Evolutionary conservation across 2,329 filamentous ascomycete genomes (phyloP).

Genomic region (Ophioceras dolichostomum): DNA sequence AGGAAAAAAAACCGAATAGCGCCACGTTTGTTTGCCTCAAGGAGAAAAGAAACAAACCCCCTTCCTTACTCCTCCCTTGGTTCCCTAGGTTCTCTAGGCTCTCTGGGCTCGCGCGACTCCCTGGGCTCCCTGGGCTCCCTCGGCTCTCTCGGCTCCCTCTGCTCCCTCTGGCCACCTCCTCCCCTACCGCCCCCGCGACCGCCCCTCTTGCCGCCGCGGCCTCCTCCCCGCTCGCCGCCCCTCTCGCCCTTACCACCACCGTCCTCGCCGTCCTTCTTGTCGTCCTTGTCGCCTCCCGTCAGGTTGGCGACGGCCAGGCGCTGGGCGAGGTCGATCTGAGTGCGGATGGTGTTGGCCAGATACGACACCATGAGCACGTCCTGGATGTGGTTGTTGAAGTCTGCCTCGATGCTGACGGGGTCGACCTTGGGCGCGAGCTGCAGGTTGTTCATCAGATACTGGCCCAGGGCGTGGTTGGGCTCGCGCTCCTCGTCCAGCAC

Average conservation of each 20-base stretch:
- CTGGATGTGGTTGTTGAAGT: constrained; percentile 99
- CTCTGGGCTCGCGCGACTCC: too few relatives aligned
- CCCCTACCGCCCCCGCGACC: constrained; percentile 28
- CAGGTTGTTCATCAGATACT: constrained; percentile 89
- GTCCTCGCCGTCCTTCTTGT: constrained; percentile 25
- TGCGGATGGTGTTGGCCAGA: constrained; percentile 95
- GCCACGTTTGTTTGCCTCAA: too few relatives aligned
- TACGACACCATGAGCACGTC: constrained; percentile 97
- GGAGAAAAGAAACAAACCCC: too few relatives aligned
- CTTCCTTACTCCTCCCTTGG: too few relatives aligned
- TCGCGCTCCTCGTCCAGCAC: constrained; percentile 88
- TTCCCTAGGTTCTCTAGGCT: constrained; percentile 20
- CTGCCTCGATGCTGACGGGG: constrained; percentile 76
- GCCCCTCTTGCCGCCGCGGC: constrained; percentile 25
- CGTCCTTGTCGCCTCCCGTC: constrained; percentile 30
- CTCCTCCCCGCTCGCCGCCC: constrained; percentile 28
- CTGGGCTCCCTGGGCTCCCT: constrained; percentile 29
- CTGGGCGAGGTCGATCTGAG: constrained; percentile 96
- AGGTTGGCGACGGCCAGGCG: constrained; percentile 73
- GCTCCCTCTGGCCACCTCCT: constrained; percentile 34
- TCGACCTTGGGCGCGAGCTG: constrained; percentile 93
- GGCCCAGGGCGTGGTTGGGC: constrained; percentile 82
- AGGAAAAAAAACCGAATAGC: too few relatives aligned
- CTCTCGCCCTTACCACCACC: constrained; percentile 25
- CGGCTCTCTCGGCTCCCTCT: constrained; percentile 37